Base-by-base conservation (phyloP, 768 basidiomycete species). In the Ephemerocybe angulata region DNA sequence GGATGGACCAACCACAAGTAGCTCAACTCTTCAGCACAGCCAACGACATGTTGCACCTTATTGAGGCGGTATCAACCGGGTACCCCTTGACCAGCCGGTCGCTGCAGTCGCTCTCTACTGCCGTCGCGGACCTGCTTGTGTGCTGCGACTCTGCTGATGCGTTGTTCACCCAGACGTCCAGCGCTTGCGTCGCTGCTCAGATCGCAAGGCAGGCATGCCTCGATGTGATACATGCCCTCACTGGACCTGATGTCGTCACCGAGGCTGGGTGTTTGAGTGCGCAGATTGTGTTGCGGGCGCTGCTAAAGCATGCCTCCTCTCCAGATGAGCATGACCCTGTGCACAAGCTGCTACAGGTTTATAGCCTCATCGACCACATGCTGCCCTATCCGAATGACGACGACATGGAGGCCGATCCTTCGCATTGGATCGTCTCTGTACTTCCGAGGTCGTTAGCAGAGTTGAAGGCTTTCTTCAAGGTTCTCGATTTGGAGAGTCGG, bases 361-460 rank as follows among this genome's bases (percentile, higher is more conserved):
- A 80, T 60, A 68, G 70, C 42, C 72, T 92, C 46, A 60, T 89
- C 40, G 80, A 86, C 59, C 71, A 72, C 51, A 64, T 89, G 29
- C 70, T 90, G 1, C 86, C 86, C 58, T 46, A 66, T 12, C 59
- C 62, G 4, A 13, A 47, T n/a, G 52, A 53, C 19, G 37, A 29
- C 21, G 53, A 43, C 17, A 31, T 22, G 29, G 58, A 44, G 12
- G 17, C 27, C 31, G 70, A 71, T 10, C 64, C 62, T n/a, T 63
- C 73, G 4, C 58, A 67, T 55, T 88, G 85, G 86, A 66, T 79
- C 1, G 71, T 73, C 4, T 66, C 65, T 10, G 79, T 87, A 12
- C 68, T 91, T 15, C 86, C 88, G 2, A 76, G 72, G 27, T 65
- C 84, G 19, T 71, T 90, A 3, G 64, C 67, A 2, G 82, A 89